phyloP scores from a whole-genome alignment of 257 asterid species.

The Solanum piurae region DNA sequence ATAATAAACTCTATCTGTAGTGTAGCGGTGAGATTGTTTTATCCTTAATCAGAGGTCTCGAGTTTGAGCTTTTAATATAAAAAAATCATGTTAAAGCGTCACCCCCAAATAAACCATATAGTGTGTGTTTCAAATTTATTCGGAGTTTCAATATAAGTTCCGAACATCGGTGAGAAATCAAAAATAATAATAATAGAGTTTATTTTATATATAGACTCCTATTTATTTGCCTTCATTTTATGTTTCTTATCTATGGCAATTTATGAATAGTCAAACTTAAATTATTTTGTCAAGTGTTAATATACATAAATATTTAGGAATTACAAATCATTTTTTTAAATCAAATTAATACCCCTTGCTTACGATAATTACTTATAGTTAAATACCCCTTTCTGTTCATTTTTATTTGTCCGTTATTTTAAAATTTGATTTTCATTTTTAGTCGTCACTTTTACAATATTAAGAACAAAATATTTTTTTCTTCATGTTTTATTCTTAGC shows the following conservation, averaged over 20 bases:
- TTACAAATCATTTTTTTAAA: not conserved
- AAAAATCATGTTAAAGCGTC: too few relatives aligned
- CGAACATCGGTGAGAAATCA: not conserved
- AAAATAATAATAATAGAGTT: too few relatives aligned
- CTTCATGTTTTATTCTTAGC: too few relatives aligned
- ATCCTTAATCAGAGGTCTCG: rapidly evolving
- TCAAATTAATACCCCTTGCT: not conserved
- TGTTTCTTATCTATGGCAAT: not conserved
- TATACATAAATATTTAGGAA: not conserved
- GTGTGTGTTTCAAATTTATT: not conserved
- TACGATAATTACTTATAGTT: not conserved
- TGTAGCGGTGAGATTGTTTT: rapidly evolving
- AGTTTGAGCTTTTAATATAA: too few relatives aligned
- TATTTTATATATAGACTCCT: not conserved
- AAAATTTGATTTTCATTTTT: too few relatives aligned
- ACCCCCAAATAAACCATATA: rapidly evolving
- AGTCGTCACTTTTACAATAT: too few relatives aligned
- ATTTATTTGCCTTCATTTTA: not conserved
- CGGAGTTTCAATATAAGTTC: too few relatives aligned
- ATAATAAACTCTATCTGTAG: not conserved
- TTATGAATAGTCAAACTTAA: not conserved
- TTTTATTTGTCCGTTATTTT: not conserved
- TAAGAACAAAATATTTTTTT: too few relatives aligned
- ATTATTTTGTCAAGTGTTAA: not conserved
- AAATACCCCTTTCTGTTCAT: not conserved